Evolutionary conservation across 2,329 filamentous ascomycete genomes (phyloP).

Genomic region (Lasiodiplodia sp.): DNA sequence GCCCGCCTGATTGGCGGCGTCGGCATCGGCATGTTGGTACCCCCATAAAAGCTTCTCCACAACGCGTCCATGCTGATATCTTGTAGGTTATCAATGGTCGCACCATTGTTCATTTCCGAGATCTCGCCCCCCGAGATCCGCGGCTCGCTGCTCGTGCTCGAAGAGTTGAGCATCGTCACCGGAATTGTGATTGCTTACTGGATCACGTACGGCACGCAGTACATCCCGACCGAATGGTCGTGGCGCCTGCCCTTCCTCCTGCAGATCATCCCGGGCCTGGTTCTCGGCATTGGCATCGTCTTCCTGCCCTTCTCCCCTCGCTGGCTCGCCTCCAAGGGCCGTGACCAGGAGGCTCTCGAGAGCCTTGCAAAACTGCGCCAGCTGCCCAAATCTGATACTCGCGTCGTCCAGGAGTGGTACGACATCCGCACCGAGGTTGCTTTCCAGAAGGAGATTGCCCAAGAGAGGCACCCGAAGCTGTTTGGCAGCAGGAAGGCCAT

Average conservation of each 20-base stretch:
- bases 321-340: slow-evolving; percentile 58
- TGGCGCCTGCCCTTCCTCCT: slow-evolving; percentile 58
- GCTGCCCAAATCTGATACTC: slow-evolving; percentile 56
- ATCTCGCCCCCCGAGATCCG: slow-evolving; percentile 59
- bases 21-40: slow-evolving; percentile 57
- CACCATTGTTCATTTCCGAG: slow-evolving; percentile 62
- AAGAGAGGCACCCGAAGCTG: slow-evolving; percentile 47
- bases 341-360: slow-evolving; percentile 58
- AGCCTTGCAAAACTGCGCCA: slow-evolving; percentile 59
- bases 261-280: slow-evolving; percentile 53
- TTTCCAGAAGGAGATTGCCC: slow-evolving; percentile 58
- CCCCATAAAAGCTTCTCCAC: background rate
- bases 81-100: slow-evolving; percentile 47
- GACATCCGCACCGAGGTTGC: slow-evolving; percentile 62
- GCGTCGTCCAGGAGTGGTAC: slow-evolving; percentile 61
- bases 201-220: slow-evolving; percentile 61
- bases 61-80: background rate
- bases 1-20: slow-evolving; percentile 60
- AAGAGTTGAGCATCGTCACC: slow-evolving; percentile 56
- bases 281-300: slow-evolving; percentile 51
- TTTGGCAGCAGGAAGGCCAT: slow-evolving; percentile 37
- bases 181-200: slow-evolving; percentile 62
- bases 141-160: slow-evolving; percentile 58
- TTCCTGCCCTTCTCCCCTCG: slow-evolving; percentile 64
- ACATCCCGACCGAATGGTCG: slow-evolving; percentile 51